Conservation (phyloP, 192 early-diverging fungal genomes). For the Backusella circina region DNA sequence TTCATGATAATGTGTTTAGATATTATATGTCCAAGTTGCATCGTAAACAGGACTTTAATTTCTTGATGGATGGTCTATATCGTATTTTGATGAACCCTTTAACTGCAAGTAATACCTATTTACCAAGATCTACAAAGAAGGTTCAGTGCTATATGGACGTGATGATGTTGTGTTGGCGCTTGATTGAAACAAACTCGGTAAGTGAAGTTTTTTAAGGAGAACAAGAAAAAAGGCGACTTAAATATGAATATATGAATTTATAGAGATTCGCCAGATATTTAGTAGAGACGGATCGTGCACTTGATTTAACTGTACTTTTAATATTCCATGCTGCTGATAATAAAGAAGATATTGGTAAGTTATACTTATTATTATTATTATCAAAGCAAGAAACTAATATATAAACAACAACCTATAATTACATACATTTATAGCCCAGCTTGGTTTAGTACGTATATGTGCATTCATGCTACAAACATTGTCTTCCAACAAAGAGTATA, state of each 20-base stretch:
- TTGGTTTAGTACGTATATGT: slow-evolving; percentile 73
- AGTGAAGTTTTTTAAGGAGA: not conserved
- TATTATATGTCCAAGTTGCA: slow-evolving; percentile 81
- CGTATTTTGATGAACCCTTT: slow-evolving; percentile 84
- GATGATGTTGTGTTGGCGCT: slow-evolving; percentile 82
- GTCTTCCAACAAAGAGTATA: slow-evolving; percentile 65
- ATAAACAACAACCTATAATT: not conserved
- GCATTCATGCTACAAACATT: slow-evolving; percentile 69
- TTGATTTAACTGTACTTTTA: slow-evolving; percentile 59
- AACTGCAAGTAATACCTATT: slow-evolving; percentile 68
- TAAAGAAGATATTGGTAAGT: slow-evolving; percentile 53
- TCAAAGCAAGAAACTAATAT: not conserved
- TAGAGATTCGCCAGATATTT: slow-evolving; percentile 63
- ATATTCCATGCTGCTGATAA: slow-evolving; percentile 63
- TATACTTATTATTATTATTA: not conserved
- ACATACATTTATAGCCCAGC: slow-evolving; percentile 42
- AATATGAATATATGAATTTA: not conserved
- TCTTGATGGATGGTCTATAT: slow-evolving; percentile 71
- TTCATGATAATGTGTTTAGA: slow-evolving; percentile 68
- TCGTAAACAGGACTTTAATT: slow-evolving; percentile 78
- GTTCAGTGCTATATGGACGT: slow-evolving; percentile 62
- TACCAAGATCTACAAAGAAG: slow-evolving; percentile 73
- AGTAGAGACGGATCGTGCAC: slow-evolving; percentile 55
- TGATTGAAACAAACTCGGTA: slow-evolving; percentile 79
- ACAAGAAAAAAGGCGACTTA: not conserved